Evolutionary conservation across 306 rosid genomes (phyloP), one percentile per base, ranked within the genome.

Genomic region (Trichosanthes cucumerina): DNA sequence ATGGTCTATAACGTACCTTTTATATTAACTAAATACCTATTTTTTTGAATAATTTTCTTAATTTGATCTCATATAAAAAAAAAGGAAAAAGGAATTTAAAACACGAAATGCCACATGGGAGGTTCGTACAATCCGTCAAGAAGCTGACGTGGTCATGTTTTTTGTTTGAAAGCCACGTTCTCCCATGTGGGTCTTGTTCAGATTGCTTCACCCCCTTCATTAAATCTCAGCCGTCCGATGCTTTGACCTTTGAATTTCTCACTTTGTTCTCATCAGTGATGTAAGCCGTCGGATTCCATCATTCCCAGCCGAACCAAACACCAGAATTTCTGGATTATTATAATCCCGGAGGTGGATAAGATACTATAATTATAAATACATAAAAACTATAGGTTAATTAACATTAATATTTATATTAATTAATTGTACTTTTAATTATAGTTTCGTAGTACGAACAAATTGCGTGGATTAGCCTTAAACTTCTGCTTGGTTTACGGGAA

Each of bases 151-250:
- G 89, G 86, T 52, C 36, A 76, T 73, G 14, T 75, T 52, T 57
- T 14, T 11, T 14, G 34, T 21, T 47, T 78, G 70, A 62, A 66
- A 36, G 50, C 59, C 95, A 92, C 59, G 96, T 87, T 88, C 80
- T 36, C 80, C 85, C 97, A 92, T 86, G 97, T 92, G 96, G 78
- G 53, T 19, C 54, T 34, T 88, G 89, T 85, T 87, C 56, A 70
- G 56, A 70, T 9, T 38, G 39, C 54, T n/a, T n/a, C 36, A 12
- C 33, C 52, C 21, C 70, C 9, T 36, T 60, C 11, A 7, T 47
- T 31, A 50, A 31, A 74, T 50, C 78, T 50, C 59, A 26, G 4
- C 78, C 78, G 12, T 74, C 44, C 62, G 19, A 74, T 74, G 60
- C 46, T 73, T 73, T 73, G 78, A 73, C 78, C 62, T 38, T 65